Evolutionary conservation across 352 stramenopile genomes (phyloP), one percentile per base, ranked within the genome.

Genomic region (Blastocystis sp.): DNA sequence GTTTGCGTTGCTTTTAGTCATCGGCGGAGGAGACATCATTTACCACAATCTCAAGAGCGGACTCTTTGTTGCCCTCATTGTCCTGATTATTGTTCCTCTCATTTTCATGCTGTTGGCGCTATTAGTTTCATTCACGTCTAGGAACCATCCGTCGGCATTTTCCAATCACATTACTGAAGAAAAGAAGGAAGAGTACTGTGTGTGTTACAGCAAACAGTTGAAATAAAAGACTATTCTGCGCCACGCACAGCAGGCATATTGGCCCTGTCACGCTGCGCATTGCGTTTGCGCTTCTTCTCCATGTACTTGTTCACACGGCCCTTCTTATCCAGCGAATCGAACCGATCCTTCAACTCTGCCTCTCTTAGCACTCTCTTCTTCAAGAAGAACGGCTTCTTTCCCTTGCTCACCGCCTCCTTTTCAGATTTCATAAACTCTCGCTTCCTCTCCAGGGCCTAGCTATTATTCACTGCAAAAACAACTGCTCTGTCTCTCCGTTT

Each of bases 331-430:
- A 88, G 28, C 45, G 64, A 64, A 38, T 88, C 78, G 59, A 88
- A 88, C 2, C 78, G 64, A 34, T 88, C 78, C 78, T 88, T 88
- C n/a, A 88, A 45, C 53, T 88, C 78, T 2, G 64, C 78, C 45
- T 88, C 64, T 17, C 53, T 69, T 1, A 88, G 4, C 40, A 77
- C 78, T 9, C 78, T 11, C 52, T 88, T 88, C 78, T 88, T 88
- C 41, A 88, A 19, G 59, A 88, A 88, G 67, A 79, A 88, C 17
- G 78, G 78, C 23, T 88, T 88, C 67, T 88, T 88, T 79, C 78
- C 78, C 61, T 88, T 88, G 48, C 64, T 79, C 41, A 88, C 78
- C 4, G 78, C 78, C 34, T 88, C 78, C 1, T 34, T 74, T 78
- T 88, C 78, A 9, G 62, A 19, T 10, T 78, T 76, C 67, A 79